Evolutionary conservation across 441 rosid genomes (phyloP), one percentile per base, ranked within the genome.

Genomic region (Populus trichocarpa): DNA sequence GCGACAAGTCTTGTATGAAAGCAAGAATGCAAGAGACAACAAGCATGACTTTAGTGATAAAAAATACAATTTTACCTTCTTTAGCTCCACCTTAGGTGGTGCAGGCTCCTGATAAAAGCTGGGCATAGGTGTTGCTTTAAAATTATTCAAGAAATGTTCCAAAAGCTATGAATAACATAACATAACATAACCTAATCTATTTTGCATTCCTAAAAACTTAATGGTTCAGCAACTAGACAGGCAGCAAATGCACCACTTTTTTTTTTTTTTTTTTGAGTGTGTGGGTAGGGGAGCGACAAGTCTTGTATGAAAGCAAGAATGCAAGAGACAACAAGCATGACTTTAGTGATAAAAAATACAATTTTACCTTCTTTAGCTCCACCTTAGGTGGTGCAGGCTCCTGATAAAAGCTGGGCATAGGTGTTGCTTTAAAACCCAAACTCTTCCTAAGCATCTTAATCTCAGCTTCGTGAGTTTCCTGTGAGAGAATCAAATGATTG

Each of bases 401-500:
- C 86, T 93, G 98, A 80, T 96, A 97, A 90, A 97, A 97, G 86
- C 85, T 91, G 23, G 99, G 98, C 98, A 97, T 92, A 12, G 98
- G 98, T 59, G 97, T 94, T 73, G 99, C 99, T 87, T 92, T 97
- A 83, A 97, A 97, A 82, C 83, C 86, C 90, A 97, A 87, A 85
- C 94, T 94, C 87, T 93, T 94, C 86, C 99, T 89, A 42, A 97
- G 86, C 92, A 86, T 80, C 90, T 88, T 92, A 79, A 97, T 85
- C 89, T 97, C 99, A 50, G 98, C 98, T 80, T 97, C 97, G 87
- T 92, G 99, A 71, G 90, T 85, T 89, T 97, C 98, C 99, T 96
- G 87, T 16, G 70, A 75, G 77, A 68, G 42, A 69, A 72, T 71
- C 69, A 59, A 82, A 80, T 18, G n/a, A 72, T 64, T 76, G 16